A percentile compares a stretch with the other conserved stretches of the same genome.
Evolutionary conservation across 2,329 filamentous ascomycete genomes (phyloP).

Genomic region (Periconia sp.): DNA sequence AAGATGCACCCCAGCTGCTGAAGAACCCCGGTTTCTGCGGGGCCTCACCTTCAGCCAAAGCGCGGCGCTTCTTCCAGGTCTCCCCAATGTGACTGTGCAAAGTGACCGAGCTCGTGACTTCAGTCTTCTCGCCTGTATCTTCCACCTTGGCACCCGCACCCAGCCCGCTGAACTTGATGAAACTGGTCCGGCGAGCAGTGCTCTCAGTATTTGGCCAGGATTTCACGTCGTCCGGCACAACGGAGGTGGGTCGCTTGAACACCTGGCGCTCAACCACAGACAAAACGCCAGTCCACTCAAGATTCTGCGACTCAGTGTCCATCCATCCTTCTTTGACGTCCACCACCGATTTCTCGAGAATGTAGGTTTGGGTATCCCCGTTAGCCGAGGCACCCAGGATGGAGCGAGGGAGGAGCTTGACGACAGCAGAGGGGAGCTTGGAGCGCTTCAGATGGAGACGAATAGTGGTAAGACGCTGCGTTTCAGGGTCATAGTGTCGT

Average conservation of each 20-base stretch:
- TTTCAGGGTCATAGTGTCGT: slow-evolving; percentile 70
- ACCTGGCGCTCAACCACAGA: slow-evolving; percentile 76
- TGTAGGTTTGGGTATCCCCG: slow-evolving; percentile 73
- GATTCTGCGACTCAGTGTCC: slow-evolving; percentile 76
- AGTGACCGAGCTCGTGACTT: slow-evolving; percentile 72
- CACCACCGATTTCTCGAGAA: slow-evolving; percentile 77
- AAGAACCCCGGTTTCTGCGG: slow-evolving; percentile 59
- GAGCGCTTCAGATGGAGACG: slow-evolving; percentile 82
- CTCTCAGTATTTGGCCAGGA: slow-evolving; percentile 34
- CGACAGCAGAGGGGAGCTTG: slow-evolving; percentile 71
- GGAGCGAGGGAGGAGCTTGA: slow-evolving; percentile 73
- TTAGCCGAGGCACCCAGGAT: slow-evolving; percentile 61
- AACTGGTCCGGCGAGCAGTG: slow-evolving; percentile 33
- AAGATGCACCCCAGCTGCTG: slow-evolving; percentile 65
- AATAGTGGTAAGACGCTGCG: slow-evolving; percentile 74
- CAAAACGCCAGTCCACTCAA: slow-evolving; percentile 80
- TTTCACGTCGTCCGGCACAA: slow-evolving; percentile 23
- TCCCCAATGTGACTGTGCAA: slow-evolving; percentile 74
- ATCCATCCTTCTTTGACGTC: slow-evolving; percentile 82
- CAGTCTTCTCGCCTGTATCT: slow-evolving; percentile 53
- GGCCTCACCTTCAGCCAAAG: slow-evolving; percentile 46
- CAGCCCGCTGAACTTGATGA: slow-evolving; percentile 29
- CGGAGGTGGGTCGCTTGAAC: slow-evolving; percentile 56
- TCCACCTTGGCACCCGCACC: slow-evolving; percentile 30
- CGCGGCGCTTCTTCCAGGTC: slow-evolving; percentile 56